phyloP scores from a whole-genome alignment of 1,139 yeast species.

The Hemisphaericaspora lyxosophila region DNA sequence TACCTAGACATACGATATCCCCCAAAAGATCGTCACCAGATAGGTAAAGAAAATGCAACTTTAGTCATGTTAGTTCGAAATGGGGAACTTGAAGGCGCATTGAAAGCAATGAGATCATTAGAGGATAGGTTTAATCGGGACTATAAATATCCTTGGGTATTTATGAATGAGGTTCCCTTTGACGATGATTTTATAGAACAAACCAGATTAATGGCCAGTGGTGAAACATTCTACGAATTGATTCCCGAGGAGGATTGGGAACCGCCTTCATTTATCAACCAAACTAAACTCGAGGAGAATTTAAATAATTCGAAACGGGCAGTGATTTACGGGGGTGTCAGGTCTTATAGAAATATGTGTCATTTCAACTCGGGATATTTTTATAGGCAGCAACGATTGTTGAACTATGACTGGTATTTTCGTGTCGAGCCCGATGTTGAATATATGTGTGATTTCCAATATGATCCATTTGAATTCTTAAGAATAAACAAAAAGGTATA shows the following conservation, averaged over 20 bases:
- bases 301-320: conserved; percentile 24
- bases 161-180: conserved; percentile 46
- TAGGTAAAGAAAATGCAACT: conserved; percentile 53
- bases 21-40: conserved; percentile 29
- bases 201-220: conserved; percentile 84
- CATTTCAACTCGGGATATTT: conserved; percentile 49
- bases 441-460: conserved; percentile 49
- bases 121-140: conserved; percentile 49
- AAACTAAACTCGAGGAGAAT: conserved; percentile 25
- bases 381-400: conserved; percentile 38
- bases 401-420: conserved; percentile 46
- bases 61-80: conserved; percentile 48
- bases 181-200: conserved; percentile 42
- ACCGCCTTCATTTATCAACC: conserved; percentile 39
- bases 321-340: conserved; percentile 42
- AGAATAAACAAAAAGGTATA: conserved; percentile 37
- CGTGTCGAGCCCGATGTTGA: conserved; percentile 50
- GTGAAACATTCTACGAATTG: conserved; percentile 54
- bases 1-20: conserved; percentile 34
- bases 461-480: conserved; percentile 44
- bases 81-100: conserved; percentile 41
- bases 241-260: conserved; percentile 46
- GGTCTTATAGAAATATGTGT: conserved; percentile 49
- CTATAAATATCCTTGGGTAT: conserved; percentile 49
- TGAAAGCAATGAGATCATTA: conserved; percentile 43